These are phyloP conservation scores for Solanum rostratum DNA, from an alignment of 257 asterid genomes.

Conservation along the genomic window DNA sequence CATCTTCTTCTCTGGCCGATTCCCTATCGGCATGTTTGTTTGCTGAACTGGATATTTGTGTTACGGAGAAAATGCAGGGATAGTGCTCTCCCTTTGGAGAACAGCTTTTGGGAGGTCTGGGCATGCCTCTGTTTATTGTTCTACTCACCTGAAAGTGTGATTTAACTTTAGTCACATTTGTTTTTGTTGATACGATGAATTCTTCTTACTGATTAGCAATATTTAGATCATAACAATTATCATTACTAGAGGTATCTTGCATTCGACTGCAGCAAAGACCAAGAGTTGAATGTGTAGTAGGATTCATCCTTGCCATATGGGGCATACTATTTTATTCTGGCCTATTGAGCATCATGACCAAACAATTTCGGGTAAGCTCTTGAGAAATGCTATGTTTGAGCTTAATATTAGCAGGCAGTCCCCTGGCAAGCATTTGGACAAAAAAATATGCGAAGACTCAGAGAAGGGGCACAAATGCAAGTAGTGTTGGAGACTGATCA, in stretches of 20 bases:
- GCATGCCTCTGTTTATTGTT: slow-evolving; percentile 92
- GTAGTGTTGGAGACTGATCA: slow-evolving; percentile 75
- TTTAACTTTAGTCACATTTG: slow-evolving; percentile 14
- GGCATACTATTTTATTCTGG: slow-evolving; percentile 89
- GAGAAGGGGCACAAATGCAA: slow-evolving; percentile 97
- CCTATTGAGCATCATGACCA: slow-evolving; percentile 86
- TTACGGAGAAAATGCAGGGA: slow-evolving; percentile 46
- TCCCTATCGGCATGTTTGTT: slow-evolving; percentile 1
- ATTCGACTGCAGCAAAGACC: slow-evolving; percentile 81
- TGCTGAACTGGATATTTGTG: slow-evolving; percentile 5
- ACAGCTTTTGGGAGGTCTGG: slow-evolving; percentile 99
- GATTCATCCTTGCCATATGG: slow-evolving; percentile 92
- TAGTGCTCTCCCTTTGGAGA: slow-evolving; percentile 61
- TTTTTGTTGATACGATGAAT: slow-evolving; percentile 8
- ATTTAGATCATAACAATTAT: slow-evolving; percentile 7
- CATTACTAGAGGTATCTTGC: slow-evolving; percentile 8
- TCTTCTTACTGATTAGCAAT: slow-evolving; percentile 12
- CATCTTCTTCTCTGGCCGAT: neutral
- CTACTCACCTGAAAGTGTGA: slow-evolving; percentile 85
- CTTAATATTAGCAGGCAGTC: slow-evolving; percentile 9
- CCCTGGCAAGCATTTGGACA: slow-evolving; percentile 32
- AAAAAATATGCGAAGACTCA: slow-evolving; percentile 76
- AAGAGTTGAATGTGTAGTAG: slow-evolving; percentile 77
- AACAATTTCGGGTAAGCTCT: slow-evolving; percentile 75
- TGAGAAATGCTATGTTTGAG: slow-evolving; percentile 6